Conservation (phyloP, 2,329 filamentous ascomycete genomes). For the Seiridium cupressi region DNA sequence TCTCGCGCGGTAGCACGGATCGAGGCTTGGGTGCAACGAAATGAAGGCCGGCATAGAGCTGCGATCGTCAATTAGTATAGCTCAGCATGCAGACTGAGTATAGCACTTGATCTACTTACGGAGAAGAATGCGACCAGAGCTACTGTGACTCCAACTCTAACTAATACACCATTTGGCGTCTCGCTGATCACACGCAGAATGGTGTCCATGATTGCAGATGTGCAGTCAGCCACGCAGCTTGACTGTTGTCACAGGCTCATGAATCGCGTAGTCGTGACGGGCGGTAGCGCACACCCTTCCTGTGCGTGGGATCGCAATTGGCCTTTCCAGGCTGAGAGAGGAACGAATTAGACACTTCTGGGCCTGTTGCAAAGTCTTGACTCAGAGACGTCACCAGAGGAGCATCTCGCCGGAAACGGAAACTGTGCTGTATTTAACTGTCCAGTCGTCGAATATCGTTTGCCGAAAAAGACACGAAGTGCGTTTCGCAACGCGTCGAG, state of each 20-base stretch:
- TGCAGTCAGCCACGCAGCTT: not conserved
- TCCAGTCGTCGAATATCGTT: not conserved
- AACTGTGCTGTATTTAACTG: not conserved
- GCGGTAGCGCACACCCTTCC: no score
- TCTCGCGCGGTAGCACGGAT: conserved; percentile 71
- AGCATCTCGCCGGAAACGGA: no score
- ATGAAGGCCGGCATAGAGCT: conserved; percentile 69
- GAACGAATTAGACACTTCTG: no score
- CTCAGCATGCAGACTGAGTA: not conserved
- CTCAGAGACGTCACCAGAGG: no score
- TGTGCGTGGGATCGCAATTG: not conserved
- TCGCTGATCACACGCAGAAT: conserved; percentile 23
- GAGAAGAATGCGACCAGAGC: conserved; percentile 32
- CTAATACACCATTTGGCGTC: conserved; percentile 36
- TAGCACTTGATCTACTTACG: conserved; percentile 27
- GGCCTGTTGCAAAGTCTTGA: no score
- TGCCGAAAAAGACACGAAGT: conserved; percentile 4
- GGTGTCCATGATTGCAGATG: conserved; percentile 17
- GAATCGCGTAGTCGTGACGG: not conserved
- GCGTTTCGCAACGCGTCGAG: conserved; percentile 3
- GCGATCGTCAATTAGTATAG: not conserved
- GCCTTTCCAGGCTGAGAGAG: not conserved
- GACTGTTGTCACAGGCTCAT: not conserved
- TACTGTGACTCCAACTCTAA: conserved; percentile 33
- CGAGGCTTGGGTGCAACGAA: conserved; percentile 81